A percentile compares a stretch with the other conserved stretches of the same genome.
These are phyloP conservation scores for Acanthamoeba sp. DNA, from an alignment of 208 protist genomes.

Conservation along the genomic window DNA sequence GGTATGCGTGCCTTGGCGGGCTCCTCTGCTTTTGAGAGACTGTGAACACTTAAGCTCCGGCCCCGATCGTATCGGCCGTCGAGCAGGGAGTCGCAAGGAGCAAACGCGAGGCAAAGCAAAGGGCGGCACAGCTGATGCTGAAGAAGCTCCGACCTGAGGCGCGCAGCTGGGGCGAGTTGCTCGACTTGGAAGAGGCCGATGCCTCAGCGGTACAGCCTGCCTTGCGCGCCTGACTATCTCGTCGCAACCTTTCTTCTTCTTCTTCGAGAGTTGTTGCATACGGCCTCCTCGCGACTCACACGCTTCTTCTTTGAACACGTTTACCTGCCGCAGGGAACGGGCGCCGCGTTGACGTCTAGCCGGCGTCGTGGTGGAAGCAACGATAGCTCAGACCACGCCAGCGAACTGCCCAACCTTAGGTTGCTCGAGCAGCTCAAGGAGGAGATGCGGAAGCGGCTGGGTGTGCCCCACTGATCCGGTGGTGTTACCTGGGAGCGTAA, in stretches of 20 bases:
- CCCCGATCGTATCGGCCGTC: too few relatives aligned
- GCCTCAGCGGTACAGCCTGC: background rate
- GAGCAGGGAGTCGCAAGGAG: background rate
- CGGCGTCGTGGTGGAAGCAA: background rate
- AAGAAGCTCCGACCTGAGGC: slow-evolving; percentile 39
- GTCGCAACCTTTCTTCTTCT: background rate
- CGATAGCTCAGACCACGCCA: background rate
- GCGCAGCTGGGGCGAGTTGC: slow-evolving; percentile 50
- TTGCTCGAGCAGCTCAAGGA: slow-evolving; percentile 27
- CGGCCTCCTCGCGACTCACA: too few relatives aligned
- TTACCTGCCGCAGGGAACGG: too few relatives aligned
- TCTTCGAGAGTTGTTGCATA: too few relatives aligned
- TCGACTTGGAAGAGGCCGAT: background rate
- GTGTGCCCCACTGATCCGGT: background rate
- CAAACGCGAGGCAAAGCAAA: slow-evolving; percentile 62
- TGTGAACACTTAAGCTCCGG: too few relatives aligned
- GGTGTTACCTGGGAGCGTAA: background rate
- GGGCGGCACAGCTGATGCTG: slow-evolving; percentile 60
- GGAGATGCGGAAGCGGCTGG: background rate
- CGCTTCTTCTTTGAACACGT: too few relatives aligned
- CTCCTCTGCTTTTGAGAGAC: too few relatives aligned
- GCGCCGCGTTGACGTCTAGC: too few relatives aligned
- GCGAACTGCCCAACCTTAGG: background rate
- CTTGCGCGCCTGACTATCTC: background rate
- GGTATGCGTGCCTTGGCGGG: background rate